Base-by-base conservation (phyloP, 495 filamentous ascomycete species). In the Neurospora sp. region DNA sequence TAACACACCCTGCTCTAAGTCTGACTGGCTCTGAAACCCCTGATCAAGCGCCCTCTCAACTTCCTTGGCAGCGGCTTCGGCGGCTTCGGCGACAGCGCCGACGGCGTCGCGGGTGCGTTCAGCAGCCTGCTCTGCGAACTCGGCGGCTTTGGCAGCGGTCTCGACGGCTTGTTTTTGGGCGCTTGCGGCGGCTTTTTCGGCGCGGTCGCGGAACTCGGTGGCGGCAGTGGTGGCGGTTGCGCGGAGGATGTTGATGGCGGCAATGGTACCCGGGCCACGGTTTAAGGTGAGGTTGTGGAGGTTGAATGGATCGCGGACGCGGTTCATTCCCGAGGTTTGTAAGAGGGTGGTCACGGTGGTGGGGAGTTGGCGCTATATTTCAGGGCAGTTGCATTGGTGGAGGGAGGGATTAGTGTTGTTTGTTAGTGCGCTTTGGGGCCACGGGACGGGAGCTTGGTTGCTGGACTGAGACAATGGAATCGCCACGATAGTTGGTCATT, bases 301-400 rank as follows among this genome's bases (percentile, higher is more conserved):
- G 74, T 84, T 81, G 78, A 87, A 87, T 45, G 84, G 85, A 74
- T 87, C 84, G 72, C 83, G 83, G 76, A 84, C 79, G 53, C 53
- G 53, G 80, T 85, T 87, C 85, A 88, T 87, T 77, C 41, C 10
- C 1, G 40, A 42, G 40, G 40, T 42, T 12, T 16, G 35, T 37
- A 42, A 42, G 40, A 42, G 12, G 12, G 10, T 14, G 40, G 12
- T 42, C 4, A 16, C 8, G 22, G 10, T 61, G 53, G 22, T 8
- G 53, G 53, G 53, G 53, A 31, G 9, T 4, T 10, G 53, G 12
- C 53, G 6, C 53, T 61, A 61, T 61, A 61, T 53, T 53, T 53
- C 45, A 53, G 27, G 27, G 27, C 27, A 31, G 42, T 18, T 45
- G 42, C 42, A 45, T 45, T n/a, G 42, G 42, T n/a, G 41, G 16